These are phyloP conservation scores for Alloascoidea africana DNA, from an alignment of 805 yeast species.

Conservation along the genomic window DNA sequence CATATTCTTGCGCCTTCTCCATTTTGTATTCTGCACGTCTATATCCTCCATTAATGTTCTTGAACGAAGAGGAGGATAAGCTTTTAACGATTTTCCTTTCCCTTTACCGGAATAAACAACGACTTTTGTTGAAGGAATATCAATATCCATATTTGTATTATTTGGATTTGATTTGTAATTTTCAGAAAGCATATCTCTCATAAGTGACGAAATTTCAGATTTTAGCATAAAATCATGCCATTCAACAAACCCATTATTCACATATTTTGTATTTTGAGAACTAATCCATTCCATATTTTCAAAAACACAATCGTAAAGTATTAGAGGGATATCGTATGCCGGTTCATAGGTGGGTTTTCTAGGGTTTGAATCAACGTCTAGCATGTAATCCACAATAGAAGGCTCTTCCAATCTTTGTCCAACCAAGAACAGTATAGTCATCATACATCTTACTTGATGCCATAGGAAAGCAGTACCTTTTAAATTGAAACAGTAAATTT, in stretches of 20 bases:
- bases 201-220: too few species aligned
- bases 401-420: slow-evolving; percentile 69
- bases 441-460: slow-evolving; percentile 97
- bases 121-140: slow-evolving; percentile 6
- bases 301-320: slow-evolving; percentile 73
- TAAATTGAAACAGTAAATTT: slow-evolving; percentile 56
- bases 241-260: too few species aligned
- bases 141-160: too few species aligned
- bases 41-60: too few species aligned
- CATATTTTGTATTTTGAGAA: too few species aligned
- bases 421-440: slow-evolving; percentile 63
- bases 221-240: too few species aligned
- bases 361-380: slow-evolving; percentile 42
- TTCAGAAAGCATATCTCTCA: too few species aligned
- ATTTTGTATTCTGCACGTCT: too few species aligned
- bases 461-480: slow-evolving; percentile 86
- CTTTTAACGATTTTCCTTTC: too few species aligned
- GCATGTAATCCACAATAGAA: slow-evolving; percentile 35
- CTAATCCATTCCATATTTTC: slow-evolving; percentile 55
- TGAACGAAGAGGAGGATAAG: too few species aligned
- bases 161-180: too few species aligned
- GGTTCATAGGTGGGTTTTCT: slow-evolving; percentile 69
- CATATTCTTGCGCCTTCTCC: too few species aligned
- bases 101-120: slow-evolving; percentile 7
- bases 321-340: slow-evolving; percentile 83